Base-by-base conservation (phyloP, 495 filamentous ascomycete species). In the Polyplosphaeria fusca region DNA sequence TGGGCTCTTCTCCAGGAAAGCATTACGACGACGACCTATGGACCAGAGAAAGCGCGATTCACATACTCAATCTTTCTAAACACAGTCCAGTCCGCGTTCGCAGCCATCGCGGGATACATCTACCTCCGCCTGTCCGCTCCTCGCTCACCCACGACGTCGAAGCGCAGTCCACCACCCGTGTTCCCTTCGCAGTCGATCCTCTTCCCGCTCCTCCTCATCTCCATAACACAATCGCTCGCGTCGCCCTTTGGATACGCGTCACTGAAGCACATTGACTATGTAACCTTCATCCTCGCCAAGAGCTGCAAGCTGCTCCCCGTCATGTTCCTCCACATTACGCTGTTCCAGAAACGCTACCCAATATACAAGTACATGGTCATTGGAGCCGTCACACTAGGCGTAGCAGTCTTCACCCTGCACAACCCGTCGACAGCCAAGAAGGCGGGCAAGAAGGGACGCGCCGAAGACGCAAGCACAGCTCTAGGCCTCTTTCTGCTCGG, bases 1-100 rank as follows among this genome's bases (percentile, higher is more conserved):
- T 98, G 93, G 93, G 93, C 87, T 39, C 82, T 96, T 61, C 84
- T 98, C 49, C 93, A 98, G 79, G 93, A 98, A 70, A 89, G 92
- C 51, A 92, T 98, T 65, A 97, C 92, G 7, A 97, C 94, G 2
- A 96, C 90, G n/a, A 77, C 82, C 24, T 95, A 97, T 72, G 87
- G 86, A 65, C 70, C 78, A 9, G 66, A 72, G 12, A 67, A 69
- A 30, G 64, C 76, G 4, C 81, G 86, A 57, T 98, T 95, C 79
- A 89, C 86, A 47, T 95, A 88, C 73, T 85, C 94, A 53, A 82
- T 98, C 55, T 91, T 97, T 70, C 81, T 98, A 51, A 95, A 96
- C 72, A 96, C 94, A 5, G 84, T 97, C 64, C 93, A 98, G 74
- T 96, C 93, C 44, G 77, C 85, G 59, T 93, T 96, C 71, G 94